phyloP scores from a whole-genome alignment of 352 stramenopile genomes.

The Phytophthora syringae region DNA sequence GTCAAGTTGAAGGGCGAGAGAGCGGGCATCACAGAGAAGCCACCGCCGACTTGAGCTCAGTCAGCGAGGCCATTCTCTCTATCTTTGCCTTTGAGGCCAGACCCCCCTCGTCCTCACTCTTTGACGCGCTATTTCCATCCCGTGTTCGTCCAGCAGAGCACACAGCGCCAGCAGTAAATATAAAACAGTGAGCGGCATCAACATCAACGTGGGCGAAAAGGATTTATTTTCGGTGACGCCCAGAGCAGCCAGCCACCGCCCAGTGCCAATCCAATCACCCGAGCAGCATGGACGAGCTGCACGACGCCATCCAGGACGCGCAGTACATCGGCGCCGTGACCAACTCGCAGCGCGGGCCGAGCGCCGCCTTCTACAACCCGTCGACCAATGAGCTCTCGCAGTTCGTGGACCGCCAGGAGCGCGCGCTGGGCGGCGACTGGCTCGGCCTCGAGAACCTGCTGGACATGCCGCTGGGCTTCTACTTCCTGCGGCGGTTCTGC shows the following conservation, averaged over 20 bases:
- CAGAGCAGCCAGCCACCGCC: neutral
- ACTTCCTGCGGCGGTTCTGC: slow-evolving; percentile 82
- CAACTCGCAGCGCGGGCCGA: slow-evolving; percentile 73
- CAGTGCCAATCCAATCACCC: neutral
- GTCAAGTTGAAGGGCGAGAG: slow-evolving; percentile 13
- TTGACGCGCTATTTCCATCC: too few relatives aligned
- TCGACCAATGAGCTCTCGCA: slow-evolving; percentile 65
- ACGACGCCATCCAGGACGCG: slow-evolving; percentile 91
- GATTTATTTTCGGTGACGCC: neutral
- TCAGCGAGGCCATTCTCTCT: neutral
- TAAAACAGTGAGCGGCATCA: neutral
- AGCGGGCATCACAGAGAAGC: slow-evolving; percentile 12
- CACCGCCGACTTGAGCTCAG: slow-evolving; percentile 10
- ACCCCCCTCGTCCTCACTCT: too few relatives aligned
- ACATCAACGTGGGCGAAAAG: neutral
- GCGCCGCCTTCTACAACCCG: slow-evolving; percentile 76
- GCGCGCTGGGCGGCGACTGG: slow-evolving; percentile 58
- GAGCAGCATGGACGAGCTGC: slow-evolving; percentile 82
- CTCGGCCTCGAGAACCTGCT: slow-evolving; percentile 74
- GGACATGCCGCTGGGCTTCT: slow-evolving; percentile 81
- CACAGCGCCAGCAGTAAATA: too few relatives aligned
- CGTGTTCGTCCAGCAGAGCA: too few relatives aligned
- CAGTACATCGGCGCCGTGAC: slow-evolving; percentile 89
- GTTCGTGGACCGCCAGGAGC: slow-evolving; percentile 69
- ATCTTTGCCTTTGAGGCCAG: too few relatives aligned